Base-by-base conservation (phyloP, 768 basidiomycete species). In the Mycena haematopus region DNA sequence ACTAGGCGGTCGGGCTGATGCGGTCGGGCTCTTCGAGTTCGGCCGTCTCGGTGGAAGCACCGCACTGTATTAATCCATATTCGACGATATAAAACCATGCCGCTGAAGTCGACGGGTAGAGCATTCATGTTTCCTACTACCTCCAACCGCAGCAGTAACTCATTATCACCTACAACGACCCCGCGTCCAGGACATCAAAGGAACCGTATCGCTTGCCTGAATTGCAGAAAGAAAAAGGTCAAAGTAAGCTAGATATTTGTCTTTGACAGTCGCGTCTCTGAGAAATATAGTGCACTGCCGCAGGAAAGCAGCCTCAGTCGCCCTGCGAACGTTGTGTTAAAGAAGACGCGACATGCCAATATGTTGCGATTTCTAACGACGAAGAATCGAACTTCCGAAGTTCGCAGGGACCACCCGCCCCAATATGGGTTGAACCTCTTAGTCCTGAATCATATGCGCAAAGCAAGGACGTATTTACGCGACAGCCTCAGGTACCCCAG, bases 381-480 rank as follows among this genome's bases (percentile, higher is more conserved):
- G 50, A 57, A 19, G 33, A 44, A 17, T 25, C 21, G 2, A 19
- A 10, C 5, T 52, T 40, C 8, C 35, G n/a, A n/a, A n/a, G 33
- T 22, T 51, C 40, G n/a, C 17, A 21, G 3, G 17, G 7, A 51
- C 50, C 42, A 13, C 25, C 27, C 29, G 24, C 29, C 13, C 55
- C 60, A 21, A 45, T 29, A 6, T 66, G 60, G 60, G 56, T 62
- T 5, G 60, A 62, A 52, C 65, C 65, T 2, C 46, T 66, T 24
- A 45, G 51, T 56, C 65, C 65, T 10, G 60, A 66, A 47, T 62
- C 60, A 17, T 66, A 66, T 25, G 60, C 60, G 11, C 49, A 49
- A 27, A 45, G 31, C 33, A 47, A 42, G 44, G 42, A 51, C 11
- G 17, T 22, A 17, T 31, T 22, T 17, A 33, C 45, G 21, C 19